Evolutionary conservation across 1,284 basidiomycete species (phyloP).

Genomic region (Schizopora paradoxa): DNA sequence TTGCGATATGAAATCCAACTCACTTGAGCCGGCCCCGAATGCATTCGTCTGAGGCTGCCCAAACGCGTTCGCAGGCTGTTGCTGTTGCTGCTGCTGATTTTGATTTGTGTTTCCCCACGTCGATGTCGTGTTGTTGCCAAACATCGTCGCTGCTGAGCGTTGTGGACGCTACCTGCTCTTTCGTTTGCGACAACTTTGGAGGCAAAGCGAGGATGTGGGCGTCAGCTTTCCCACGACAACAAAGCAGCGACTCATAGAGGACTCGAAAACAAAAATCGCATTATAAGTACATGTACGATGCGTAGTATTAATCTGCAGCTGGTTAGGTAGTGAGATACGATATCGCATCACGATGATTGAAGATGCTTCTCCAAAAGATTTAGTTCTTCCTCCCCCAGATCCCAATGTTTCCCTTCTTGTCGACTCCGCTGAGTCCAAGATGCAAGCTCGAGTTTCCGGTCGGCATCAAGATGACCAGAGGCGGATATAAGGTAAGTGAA

Average conservation of each 20-base stretch:
- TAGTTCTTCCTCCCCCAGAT: slow-evolving; percentile 27
- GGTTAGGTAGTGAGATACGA: too few relatives aligned
- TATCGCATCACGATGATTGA: too few relatives aligned
- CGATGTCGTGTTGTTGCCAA: slow-evolving; percentile 46
- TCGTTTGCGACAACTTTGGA: too few relatives aligned
- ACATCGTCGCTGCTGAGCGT: slow-evolving; percentile 39
- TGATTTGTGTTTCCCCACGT: slow-evolving; percentile 61
- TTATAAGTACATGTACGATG: too few relatives aligned
- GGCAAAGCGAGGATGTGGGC: too few relatives aligned
- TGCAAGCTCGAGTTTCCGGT: slow-evolving; percentile 39
- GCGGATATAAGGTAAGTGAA: slow-evolving; percentile 49
- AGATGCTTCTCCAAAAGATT: slow-evolving; percentile 22
- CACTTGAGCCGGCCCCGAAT: slow-evolving; percentile 42
- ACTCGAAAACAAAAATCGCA: too few relatives aligned
- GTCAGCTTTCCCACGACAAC: too few relatives aligned
- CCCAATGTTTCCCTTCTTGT: slow-evolving; percentile 20
- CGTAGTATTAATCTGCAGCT: too few relatives aligned
- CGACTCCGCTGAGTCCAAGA: slow-evolving; percentile 26
- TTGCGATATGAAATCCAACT: slow-evolving; percentile 28
- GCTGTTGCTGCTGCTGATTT: slow-evolving; percentile 38
- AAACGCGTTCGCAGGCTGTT: slow-evolving; percentile 37
- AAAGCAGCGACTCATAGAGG: too few relatives aligned
- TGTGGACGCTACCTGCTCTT: not conserved
- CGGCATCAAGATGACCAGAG: slow-evolving; percentile 34
- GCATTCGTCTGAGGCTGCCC: slow-evolving; percentile 37